A percentile compares a stretch with the other conserved stretches of the same genome.
Evolutionary conservation across 2,329 filamentous ascomycete species (phyloP).

Genomic region (Domatiomyces globalis): DNA sequence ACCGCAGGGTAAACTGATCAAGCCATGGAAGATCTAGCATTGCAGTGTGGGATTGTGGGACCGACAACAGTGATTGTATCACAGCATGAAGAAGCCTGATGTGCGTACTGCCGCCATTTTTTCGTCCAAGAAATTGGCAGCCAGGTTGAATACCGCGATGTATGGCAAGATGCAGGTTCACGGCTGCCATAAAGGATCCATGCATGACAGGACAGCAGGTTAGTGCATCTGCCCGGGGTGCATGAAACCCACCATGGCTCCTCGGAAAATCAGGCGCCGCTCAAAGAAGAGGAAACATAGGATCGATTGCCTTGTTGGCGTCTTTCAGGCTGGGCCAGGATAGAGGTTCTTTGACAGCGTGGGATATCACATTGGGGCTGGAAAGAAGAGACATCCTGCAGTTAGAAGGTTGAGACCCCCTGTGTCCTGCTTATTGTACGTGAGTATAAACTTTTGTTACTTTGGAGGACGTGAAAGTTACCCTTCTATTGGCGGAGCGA

Average conservation of each 20-base stretch:
- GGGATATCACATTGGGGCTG: neutral
- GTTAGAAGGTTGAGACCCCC: neutral
- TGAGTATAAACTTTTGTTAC: neutral
- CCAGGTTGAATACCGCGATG: conserved; percentile 5
- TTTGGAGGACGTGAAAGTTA: neutral
- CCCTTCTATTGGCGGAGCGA: neutral
- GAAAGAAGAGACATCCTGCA: neutral
- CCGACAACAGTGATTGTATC: neutral
- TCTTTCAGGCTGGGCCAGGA: neutral
- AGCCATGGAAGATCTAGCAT: neutral
- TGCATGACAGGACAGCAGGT: neutral
- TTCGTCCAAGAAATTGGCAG: conserved; percentile 7
- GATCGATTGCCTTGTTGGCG: neutral
- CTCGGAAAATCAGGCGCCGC: neutral
- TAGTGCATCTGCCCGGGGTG: neutral
- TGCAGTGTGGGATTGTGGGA: neutral
- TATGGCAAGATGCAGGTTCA: conserved; percentile 7
- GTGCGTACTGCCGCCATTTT: neutral
- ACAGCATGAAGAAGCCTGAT: conserved; percentile 3
- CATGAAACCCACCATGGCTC: neutral
- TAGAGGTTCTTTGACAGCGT: neutral
- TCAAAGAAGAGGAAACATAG: neutral
- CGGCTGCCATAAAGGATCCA: conserved; percentile 4
- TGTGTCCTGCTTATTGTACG: neutral
- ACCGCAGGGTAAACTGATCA: neutral